Percentiles rank a stretch among this genome's conserved stretches.
phyloP scores from a whole-genome alignment of 768 basidiomycete genomes.

The Hemileccinum rubropunctum region DNA sequence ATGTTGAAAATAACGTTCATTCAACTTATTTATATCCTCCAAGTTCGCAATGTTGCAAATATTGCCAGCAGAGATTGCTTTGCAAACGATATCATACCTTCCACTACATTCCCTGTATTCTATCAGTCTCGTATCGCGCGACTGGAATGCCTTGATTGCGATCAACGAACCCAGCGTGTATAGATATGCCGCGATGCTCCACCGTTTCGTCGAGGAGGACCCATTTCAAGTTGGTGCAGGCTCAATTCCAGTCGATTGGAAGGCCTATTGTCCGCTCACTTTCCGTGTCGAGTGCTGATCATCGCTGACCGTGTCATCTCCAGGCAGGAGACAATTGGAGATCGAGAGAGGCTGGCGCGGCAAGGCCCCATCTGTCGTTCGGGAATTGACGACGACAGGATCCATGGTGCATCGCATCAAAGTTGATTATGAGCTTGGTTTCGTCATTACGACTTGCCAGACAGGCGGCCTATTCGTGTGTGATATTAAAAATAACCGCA shows the following conservation, averaged over 20 bases:
- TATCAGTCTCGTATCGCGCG: slow-evolving; percentile 38
- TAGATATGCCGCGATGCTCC: slow-evolving; percentile 51
- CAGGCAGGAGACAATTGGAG: slow-evolving; percentile 46
- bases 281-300: neutral
- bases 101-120: slow-evolving; percentile 42
- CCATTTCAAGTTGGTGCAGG: slow-evolving; percentile 31
- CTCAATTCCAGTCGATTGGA: slow-evolving; percentile 48
- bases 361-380: slow-evolving; percentile 39
- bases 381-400: slow-evolving; percentile 34
- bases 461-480: slow-evolving; percentile 58
- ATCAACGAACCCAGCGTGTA: slow-evolving; percentile 53
- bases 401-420: slow-evolving; percentile 68
- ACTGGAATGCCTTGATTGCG: slow-evolving; percentile 47
- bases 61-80: slow-evolving; percentile 58
- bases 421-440: slow-evolving; percentile 59
- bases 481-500: slow-evolving; percentile 45
- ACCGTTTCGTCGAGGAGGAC: slow-evolving; percentile 41
- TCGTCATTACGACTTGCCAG: slow-evolving; percentile 56
- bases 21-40: too few species aligned
- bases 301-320: slow-evolving; percentile 9
- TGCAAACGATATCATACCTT: slow-evolving; percentile 50
- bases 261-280: slow-evolving; percentile 49
- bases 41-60: slow-evolving; percentile 34
- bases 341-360: slow-evolving; percentile 57
- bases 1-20: too few species aligned